A percentile compares a stretch with the other conserved stretches of the same genome.
These are phyloP conservation scores for Boletus tomentosulus DNA, from an alignment of 768 basidiomycete species.

Conservation along the genomic window DNA sequence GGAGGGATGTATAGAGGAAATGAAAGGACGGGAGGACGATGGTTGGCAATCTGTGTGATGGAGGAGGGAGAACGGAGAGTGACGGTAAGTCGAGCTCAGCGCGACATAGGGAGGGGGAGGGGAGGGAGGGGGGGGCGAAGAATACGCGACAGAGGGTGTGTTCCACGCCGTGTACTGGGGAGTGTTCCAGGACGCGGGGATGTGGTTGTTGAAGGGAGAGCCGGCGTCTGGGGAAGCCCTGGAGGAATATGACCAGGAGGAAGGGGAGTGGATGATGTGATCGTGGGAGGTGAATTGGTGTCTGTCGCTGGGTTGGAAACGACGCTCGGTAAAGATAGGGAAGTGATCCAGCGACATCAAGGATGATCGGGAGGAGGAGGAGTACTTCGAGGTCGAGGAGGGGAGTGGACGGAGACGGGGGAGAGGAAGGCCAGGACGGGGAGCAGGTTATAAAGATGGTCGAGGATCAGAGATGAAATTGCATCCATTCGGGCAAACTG, in stretches of 20 bases:
- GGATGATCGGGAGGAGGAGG: slow-evolving; percentile 5
- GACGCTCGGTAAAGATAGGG: slow-evolving; percentile 29
- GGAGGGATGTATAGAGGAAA: slow-evolving; percentile 12
- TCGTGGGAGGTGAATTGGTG: slow-evolving; percentile 18
- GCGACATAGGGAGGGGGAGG: slow-evolving; percentile 20
- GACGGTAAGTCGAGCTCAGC: slow-evolving; percentile 21
- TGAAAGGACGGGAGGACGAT: slow-evolving; percentile 17
- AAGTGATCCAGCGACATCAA: slow-evolving; percentile 33
- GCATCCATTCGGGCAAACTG: slow-evolving; percentile 14
- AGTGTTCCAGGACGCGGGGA: slow-evolving; percentile 17
- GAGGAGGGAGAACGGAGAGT: slow-evolving; percentile 17
- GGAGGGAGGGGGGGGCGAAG: slow-evolving; percentile 22
- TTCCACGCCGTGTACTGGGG: slow-evolving; percentile 15
- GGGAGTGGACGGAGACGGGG: slow-evolving; percentile 5
- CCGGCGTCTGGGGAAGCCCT: slow-evolving; percentile 20
- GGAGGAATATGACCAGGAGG: slow-evolving; percentile 26
- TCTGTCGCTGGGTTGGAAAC: slow-evolving; percentile 28
- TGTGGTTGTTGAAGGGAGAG: slow-evolving; percentile 11
- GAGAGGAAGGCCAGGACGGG: slow-evolving; percentile 6
- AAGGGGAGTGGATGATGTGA: slow-evolving; percentile 14
- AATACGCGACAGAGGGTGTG: slow-evolving; percentile 14
- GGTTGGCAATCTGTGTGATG: slow-evolving; percentile 20
- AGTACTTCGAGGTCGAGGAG: not conserved
- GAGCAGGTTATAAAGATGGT: slow-evolving; percentile 25
- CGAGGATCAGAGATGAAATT: slow-evolving; percentile 25